Base-by-base conservation (phyloP, 495 filamentous ascomycete species). In the Saxophila tyrrhenica region DNA sequence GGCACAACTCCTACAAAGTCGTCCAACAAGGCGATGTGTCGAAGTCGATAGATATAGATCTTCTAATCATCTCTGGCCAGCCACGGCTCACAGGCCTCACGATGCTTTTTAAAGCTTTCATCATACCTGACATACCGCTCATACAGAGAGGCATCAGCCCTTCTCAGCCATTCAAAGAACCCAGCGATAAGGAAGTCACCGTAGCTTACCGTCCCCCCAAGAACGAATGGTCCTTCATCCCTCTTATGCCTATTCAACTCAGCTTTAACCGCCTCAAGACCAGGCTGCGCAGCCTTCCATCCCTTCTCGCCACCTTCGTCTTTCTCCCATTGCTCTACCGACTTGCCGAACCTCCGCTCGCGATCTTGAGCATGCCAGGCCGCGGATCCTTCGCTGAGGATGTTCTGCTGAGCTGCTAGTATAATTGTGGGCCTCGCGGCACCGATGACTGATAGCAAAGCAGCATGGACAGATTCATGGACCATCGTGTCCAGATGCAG, bases 181-280 rank as follows among this genome's bases (percentile, higher is more conserved):
- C 60, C 58, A 0, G 66, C 66, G 42, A 72, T 56, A 15, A 70
- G 59, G 16, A 75, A 52, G 55, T 75, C 63, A 10, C 61, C 63
- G 44, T 64, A 65, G 2, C 58, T 57, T 15, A 61, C 63, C 58
- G 43, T 22, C 22, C 67, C 53, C 7, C 73, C 73, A 57, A 69
- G 25, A 32, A 73, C 63, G 55, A 68, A 82, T 3, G 75, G 75
- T 0, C 80, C 80, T 1, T 69, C 69, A 22, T 70, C 72, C 60
- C 77, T 72, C 63, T 70, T 25, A 24, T 48, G 45, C 15, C 13
- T 35, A 5, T 5, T 71, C 63, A 81, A 53, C 60, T 78, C 21
- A 1, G 49, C 72, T 25, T 71, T 76, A 19, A 73, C 48, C 46
- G 71, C 66, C 46, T 62, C 54, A 16, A 78, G 21, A 0, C 51